phyloP scores from a whole-genome alignment of 805 yeast species.

The Starmerella sp. region DNA sequence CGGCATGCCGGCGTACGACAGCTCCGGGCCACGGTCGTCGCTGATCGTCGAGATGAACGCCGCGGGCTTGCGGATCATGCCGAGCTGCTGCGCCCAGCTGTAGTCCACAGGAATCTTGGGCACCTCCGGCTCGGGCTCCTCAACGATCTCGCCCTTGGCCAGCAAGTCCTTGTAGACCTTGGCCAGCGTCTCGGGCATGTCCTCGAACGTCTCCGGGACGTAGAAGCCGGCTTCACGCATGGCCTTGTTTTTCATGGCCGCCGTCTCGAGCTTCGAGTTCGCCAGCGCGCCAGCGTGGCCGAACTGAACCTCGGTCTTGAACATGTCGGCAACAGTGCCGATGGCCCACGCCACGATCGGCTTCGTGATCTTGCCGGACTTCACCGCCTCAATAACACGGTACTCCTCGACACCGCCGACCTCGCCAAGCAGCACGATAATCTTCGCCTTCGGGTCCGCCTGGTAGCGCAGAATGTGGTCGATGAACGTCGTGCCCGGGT shows the following conservation, averaged over 20 bases:
- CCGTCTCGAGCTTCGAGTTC: constrained; percentile 60
- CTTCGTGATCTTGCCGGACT: constrained; percentile 50
- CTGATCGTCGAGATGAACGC: constrained; percentile 39
- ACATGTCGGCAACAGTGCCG: constrained; percentile 60
- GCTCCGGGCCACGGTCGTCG: constrained; percentile 39
- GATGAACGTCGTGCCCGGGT: constrained; percentile 61
- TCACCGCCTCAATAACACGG: constrained; percentile 58
- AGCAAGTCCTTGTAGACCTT: constrained; percentile 70
- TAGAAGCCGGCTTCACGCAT: constrained; percentile 90
- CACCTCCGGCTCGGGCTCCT: constrained; percentile 35
- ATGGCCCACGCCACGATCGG: constrained; percentile 65
- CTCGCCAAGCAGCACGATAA: constrained; percentile 55
- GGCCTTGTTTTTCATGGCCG: constrained; percentile 53
- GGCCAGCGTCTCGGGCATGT: constrained; percentile 33
- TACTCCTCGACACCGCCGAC: constrained; percentile 67
- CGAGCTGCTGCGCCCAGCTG: constrained; percentile 40
- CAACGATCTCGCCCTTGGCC: constrained; percentile 31
- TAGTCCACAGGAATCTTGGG: constrained; percentile 40
- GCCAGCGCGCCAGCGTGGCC: constrained; percentile 67
- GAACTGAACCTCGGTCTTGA: constrained; percentile 50
- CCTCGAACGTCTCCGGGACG: constrained; percentile 66
- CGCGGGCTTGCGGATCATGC: constrained; percentile 38
- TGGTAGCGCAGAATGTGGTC: constrained; percentile 57
- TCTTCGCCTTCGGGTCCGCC: constrained; percentile 54
- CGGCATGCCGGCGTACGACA: constrained; percentile 38